Base-by-base conservation (phyloP, 805 yeast genomes). In the Lipomyces starkeyi region DNA sequence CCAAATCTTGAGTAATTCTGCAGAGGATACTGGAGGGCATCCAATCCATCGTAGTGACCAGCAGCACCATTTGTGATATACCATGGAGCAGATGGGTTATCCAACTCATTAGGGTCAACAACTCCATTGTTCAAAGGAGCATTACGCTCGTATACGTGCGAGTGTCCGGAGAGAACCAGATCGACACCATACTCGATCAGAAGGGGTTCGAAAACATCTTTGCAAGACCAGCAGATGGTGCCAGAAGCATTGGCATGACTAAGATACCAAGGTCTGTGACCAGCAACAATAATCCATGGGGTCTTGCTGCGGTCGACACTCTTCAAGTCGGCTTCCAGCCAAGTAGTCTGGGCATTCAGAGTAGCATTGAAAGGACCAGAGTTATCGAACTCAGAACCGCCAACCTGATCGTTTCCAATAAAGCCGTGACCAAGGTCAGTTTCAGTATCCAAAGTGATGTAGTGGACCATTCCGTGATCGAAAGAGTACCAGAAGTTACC, bases 231-330 rank as follows among this genome's bases (percentile, higher is more conserved):
- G 49, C 49, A 40, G 49, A 40, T 40, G 66, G 74, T 59, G 29
- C 63, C 64, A 57, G 62, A 61, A 40, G 49, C 20, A 40, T 40
- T 40, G 57, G 59, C 27, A 61, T 65, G 73, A 49, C 75, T 67
- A 22, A 66, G 72, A 59, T 75, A 75, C 76, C 76, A 74, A 14
- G 78, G 78, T 22, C 76, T 68, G 65, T 75, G 78, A 17, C 77
- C 76, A 11, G 69, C 64, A 9, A 69, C 77, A 52, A 75, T 69
- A 17, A 75, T 66, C 78, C 78, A 75, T 9, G 78, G 78, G n/a
- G 77, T 75, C 56, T 61, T 64, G 27, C 62, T 58, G 35, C 78
- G 65, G 65, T 75, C 73, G 25, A 75, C 77, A 13, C 63, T 55
- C 32, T 60, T 70, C 52, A 75, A 70, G 62, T 75, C 78, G 4